These are phyloP conservation scores for Ophiostoma ips DNA, from an alignment of 2,329 filamentous ascomycete genomes.

Conservation along the genomic window DNA sequence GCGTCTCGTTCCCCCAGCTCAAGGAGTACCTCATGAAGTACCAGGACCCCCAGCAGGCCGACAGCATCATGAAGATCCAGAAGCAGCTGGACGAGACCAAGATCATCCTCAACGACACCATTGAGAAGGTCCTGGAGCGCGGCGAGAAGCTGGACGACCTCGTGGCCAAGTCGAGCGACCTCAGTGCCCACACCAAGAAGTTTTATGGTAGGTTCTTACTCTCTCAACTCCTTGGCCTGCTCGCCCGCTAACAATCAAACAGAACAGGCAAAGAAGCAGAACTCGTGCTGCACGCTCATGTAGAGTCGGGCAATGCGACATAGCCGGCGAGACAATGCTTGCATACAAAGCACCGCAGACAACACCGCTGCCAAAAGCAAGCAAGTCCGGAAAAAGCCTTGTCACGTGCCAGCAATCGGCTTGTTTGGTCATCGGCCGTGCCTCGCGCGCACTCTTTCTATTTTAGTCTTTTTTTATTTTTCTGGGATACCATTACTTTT, in stretches of 20 bases:
- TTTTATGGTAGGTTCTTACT: slow-evolving; percentile 53
- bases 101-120: slow-evolving; percentile 93
- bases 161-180: slow-evolving; percentile 80
- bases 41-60: slow-evolving; percentile 75
- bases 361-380: no score
- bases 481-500: neutral
- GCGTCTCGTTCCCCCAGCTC: slow-evolving; percentile 53
- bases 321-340: no score
- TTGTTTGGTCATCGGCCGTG: no score
- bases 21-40: slow-evolving; percentile 62
- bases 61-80: slow-evolving; percentile 91
- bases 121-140: slow-evolving; percentile 71
- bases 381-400: no score
- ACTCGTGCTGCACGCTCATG: slow-evolving; percentile 62
- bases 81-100: slow-evolving; percentile 96
- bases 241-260: neutral
- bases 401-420: no score
- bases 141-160: slow-evolving; percentile 95
- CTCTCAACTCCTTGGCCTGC: no score
- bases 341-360: no score
- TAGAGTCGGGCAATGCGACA: slow-evolving; percentile 26
- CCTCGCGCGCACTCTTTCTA: no score
- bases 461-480: neutral
- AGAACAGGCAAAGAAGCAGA: slow-evolving; percentile 65
- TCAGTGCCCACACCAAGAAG: slow-evolving; percentile 92